Evolutionary conservation across 192 early-diverging fungal genomes (phyloP).

Genomic region (Borealophlyctis nickersoniae): DNA sequence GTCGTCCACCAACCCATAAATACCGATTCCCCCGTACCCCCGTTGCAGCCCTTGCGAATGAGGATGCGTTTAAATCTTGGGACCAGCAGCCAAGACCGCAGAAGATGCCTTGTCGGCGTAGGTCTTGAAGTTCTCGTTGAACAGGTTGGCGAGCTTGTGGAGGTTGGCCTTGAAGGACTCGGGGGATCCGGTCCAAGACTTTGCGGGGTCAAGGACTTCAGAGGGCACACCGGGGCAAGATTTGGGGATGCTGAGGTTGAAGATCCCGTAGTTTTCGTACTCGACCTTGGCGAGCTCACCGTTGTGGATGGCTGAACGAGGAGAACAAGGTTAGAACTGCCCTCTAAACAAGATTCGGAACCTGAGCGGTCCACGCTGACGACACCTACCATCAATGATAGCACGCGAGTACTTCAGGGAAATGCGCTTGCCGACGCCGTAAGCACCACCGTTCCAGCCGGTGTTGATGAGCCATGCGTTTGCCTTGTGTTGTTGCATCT

Average conservation of each 20-base stretch:
- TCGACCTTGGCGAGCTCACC: slow-evolving; percentile 84
- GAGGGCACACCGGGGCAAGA: slow-evolving; percentile 69
- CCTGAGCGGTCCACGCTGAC: too few relatives aligned
- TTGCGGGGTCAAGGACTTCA: slow-evolving; percentile 83
- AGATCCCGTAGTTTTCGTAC: slow-evolving; percentile 82
- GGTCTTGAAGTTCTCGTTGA: slow-evolving; percentile 85
- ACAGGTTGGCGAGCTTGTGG: slow-evolving; percentile 75
- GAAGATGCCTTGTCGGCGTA: slow-evolving; percentile 64
- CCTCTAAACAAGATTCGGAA: too few relatives aligned
- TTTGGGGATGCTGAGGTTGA: slow-evolving; percentile 86
- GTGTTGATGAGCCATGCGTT: slow-evolving; percentile 95
- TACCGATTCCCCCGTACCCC: too few relatives aligned
- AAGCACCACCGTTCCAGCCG: slow-evolving; percentile 92
- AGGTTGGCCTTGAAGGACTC: slow-evolving; percentile 65
- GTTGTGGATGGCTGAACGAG: slow-evolving; percentile 75
- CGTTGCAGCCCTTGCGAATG: too few relatives aligned
- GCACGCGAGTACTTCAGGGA: slow-evolving; percentile 95
- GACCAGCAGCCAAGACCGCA: slow-evolving; percentile 28
- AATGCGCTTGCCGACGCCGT: slow-evolving; percentile 87
- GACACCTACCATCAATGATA: slow-evolving; percentile 69
- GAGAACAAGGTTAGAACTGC: too few relatives aligned
- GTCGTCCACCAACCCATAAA: too few relatives aligned
- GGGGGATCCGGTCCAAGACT: slow-evolving; percentile 77
- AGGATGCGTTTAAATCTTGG: slow-evolving; percentile 13
- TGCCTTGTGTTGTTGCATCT: slow-evolving; percentile 84